These are phyloP conservation scores for Thelonectria olida DNA, from an alignment of 2,329 filamentous ascomycete genomes.

Conservation along the genomic window DNA sequence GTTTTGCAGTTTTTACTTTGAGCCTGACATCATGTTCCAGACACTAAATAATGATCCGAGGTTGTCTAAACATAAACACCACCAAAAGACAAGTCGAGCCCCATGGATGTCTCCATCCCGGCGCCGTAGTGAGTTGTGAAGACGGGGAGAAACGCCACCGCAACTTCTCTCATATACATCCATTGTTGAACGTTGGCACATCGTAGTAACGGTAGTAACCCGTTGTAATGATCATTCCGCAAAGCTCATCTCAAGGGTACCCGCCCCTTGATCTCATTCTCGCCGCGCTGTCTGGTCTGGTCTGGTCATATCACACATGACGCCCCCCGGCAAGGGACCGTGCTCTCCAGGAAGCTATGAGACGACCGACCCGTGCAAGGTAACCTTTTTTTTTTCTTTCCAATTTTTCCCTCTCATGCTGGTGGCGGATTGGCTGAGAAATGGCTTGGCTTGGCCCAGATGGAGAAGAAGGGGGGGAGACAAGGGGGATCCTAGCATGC, in stretches of 20 bases:
- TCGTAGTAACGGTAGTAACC: too few species aligned
- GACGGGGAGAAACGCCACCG: too few species aligned
- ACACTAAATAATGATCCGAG: too few species aligned
- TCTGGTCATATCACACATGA: neutral
- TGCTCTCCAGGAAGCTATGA: neutral
- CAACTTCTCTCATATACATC: too few species aligned
- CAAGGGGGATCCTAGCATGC: constrained; percentile 22
- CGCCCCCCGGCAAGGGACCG: neutral
- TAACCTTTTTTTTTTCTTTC: neutral
- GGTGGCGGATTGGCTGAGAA: neutral
- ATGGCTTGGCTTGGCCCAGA: neutral
- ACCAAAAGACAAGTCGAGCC: too few species aligned
- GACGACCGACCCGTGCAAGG: neutral
- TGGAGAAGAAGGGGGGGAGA: neutral
- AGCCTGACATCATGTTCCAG: too few species aligned
- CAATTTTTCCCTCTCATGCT: neutral
- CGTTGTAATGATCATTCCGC: too few species aligned
- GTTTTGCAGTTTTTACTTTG: too few species aligned
- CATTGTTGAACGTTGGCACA: too few species aligned
- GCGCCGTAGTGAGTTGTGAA: constrained; percentile 22
- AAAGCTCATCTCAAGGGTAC: neutral
- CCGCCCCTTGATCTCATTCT: neutral
- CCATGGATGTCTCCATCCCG: too few species aligned
- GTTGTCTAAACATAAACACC: too few species aligned
- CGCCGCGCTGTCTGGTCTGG: too few species aligned